Evolutionary conservation across 768 basidiomycete species (phyloP).

Genomic region (Rhodotorula taiwanensis): DNA sequence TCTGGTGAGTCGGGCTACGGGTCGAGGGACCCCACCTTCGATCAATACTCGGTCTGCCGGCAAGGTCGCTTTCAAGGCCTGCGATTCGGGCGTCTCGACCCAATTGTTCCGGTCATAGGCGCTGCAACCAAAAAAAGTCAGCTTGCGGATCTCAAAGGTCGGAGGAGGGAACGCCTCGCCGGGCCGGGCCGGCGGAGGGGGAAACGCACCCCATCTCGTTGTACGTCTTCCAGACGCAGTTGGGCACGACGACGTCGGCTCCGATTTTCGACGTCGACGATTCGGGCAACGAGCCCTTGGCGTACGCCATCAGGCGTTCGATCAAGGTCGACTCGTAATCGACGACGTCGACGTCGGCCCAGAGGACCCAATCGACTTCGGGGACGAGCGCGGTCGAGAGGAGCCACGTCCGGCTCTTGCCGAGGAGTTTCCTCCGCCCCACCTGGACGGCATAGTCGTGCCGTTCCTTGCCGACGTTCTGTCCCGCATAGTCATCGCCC

Average conservation of each 20-base stretch:
- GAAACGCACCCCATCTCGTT: slow-evolving; percentile 29
- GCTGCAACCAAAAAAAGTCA: not conserved
- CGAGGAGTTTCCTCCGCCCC: slow-evolving; percentile 1
- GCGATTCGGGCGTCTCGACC: slow-evolving; percentile 36
- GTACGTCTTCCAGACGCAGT: slow-evolving; percentile 32
- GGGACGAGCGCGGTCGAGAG: slow-evolving; percentile 3
- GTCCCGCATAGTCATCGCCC: not conserved
- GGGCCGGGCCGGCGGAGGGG: no score
- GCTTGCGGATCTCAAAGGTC: not conserved
- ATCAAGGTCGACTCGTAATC: slow-evolving; percentile 27
- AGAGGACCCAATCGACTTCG: slow-evolving; percentile 36
- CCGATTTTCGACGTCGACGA: not conserved
- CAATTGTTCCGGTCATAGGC: slow-evolving; percentile 40
- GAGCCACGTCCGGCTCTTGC: slow-evolving; percentile 23
- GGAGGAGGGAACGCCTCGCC: no score
- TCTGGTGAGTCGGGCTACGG: not conserved
- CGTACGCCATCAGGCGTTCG: slow-evolving; percentile 24
- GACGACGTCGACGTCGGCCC: slow-evolving; percentile 37
- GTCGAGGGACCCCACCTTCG: slow-evolving; percentile 28
- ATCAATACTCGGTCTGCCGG: slow-evolving; percentile 18
- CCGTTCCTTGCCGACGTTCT: slow-evolving; percentile 10
- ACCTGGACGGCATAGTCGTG: slow-evolving; percentile 11
- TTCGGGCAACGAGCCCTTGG: not conserved
- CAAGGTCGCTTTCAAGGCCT: slow-evolving; percentile 11
- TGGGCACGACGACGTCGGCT: slow-evolving; percentile 11